Evolutionary conservation across 495 filamentous ascomycete genomes (phyloP).

Genomic region (Opeltia flavorubescens): DNA sequence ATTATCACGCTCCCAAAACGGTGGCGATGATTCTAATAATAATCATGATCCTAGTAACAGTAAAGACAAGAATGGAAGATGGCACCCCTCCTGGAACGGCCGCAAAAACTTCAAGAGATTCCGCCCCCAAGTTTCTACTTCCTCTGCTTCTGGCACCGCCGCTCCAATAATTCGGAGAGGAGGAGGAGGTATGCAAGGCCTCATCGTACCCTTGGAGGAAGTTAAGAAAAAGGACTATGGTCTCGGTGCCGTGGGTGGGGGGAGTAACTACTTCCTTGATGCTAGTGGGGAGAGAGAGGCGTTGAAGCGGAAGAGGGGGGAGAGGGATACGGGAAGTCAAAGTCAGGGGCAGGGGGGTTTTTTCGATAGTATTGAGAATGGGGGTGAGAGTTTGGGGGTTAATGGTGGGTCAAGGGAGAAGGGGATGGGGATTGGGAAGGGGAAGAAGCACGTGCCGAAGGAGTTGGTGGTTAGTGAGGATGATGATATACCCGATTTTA

Average conservation of each 20-base stretch:
- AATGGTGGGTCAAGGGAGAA: background rate
- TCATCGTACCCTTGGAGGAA: constrained; percentile 71
- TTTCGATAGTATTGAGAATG: too few species aligned
- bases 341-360: too few species aligned
- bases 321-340: constrained; percentile 15
- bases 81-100: constrained; percentile 90
- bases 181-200: constrained; percentile 30
- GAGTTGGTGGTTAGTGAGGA: constrained; percentile 16
- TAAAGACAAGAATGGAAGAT: constrained; percentile 44
- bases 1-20: background rate
- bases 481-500: constrained; percentile 16
- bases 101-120: constrained; percentile 96
- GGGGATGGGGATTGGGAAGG: background rate
- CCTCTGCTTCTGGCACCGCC: too few species aligned
- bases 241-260: constrained; percentile 72
- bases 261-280: too few species aligned
- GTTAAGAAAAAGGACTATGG: constrained; percentile 66
- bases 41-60: constrained; percentile 8
- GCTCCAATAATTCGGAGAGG: constrained; percentile 19
- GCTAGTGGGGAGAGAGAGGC: constrained; percentile 55
- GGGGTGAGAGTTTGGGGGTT: background rate
- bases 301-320: constrained; percentile 19
- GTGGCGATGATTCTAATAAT: too few species aligned
- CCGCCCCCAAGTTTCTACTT: constrained; percentile 47
- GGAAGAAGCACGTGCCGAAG: constrained; percentile 9